Conservation (phyloP, 768 basidiomycete genomes). For the Lentinula boryana region DNA sequence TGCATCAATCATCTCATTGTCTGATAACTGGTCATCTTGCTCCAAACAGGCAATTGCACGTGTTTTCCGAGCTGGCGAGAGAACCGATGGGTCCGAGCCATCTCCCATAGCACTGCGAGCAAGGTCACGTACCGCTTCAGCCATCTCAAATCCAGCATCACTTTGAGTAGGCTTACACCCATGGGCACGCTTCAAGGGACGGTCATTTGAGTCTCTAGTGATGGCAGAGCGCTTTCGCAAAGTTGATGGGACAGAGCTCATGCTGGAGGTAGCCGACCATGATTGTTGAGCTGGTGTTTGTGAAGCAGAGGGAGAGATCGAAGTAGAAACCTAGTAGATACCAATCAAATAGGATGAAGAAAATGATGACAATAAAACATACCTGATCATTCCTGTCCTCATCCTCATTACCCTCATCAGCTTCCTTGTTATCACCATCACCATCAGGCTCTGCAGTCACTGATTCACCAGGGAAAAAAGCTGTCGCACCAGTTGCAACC, state of each 20-base stretch:
- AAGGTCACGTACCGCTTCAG: background rate
- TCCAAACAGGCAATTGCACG: background rate
- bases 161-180: background rate
- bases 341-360: too few species aligned
- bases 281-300: too few species aligned
- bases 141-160: background rate
- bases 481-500: conserved; percentile 11
- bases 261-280: too few species aligned
- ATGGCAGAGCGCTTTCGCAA: background rate
- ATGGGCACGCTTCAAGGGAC: background rate
- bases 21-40: background rate
- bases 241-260: too few species aligned
- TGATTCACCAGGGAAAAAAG: conserved; percentile 5
- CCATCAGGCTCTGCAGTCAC: too few species aligned
- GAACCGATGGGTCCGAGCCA: background rate
- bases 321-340: too few species aligned
- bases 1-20: background rate
- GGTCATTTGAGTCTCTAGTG: background rate
- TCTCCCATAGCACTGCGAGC: background rate
- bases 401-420: too few species aligned
- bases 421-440: too few species aligned
- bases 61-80: background rate
- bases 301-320: too few species aligned
- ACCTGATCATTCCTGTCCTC: too few species aligned
- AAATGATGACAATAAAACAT: too few species aligned